A percentile compares a stretch with the other conserved stretches of the same genome.
These are phyloP conservation scores for Dryas octopetala DNA, from an alignment of 306 rosid genomes.

Conservation along the genomic window DNA sequence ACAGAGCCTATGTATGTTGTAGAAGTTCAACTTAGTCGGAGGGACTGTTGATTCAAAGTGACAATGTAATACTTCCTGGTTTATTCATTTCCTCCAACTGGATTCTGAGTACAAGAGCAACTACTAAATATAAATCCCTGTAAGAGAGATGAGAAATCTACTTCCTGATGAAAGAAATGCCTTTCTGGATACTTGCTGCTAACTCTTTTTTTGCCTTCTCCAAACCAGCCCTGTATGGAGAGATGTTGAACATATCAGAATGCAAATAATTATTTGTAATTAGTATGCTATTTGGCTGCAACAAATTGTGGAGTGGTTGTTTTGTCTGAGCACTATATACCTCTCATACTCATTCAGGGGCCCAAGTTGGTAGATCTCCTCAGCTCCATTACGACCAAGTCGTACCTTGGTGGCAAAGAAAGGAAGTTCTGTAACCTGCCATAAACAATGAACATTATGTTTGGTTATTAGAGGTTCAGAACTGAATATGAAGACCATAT, in stretches of 20 bases:
- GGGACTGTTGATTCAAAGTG: neutral
- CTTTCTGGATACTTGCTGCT: constrained; percentile 65
- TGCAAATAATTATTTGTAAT: no score
- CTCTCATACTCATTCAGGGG: constrained; percentile 91
- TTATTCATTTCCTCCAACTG: constrained; percentile 7
- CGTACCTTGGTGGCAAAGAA: constrained; percentile 86
- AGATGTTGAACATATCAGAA: neutral
- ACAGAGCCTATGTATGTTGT: neutral
- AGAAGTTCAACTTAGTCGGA: neutral
- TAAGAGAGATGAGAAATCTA: neutral
- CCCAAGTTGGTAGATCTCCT: constrained; percentile 70
- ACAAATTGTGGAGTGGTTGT: no score
- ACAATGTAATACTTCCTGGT: neutral
- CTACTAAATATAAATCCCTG: neutral
- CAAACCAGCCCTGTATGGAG: constrained; percentile 49
- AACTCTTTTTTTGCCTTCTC: constrained; percentile 72
- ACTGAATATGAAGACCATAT: neutral
- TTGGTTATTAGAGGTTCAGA: constrained; percentile 14
- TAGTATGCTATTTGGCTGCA: neutral
- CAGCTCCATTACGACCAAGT: constrained; percentile 77
- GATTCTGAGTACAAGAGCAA: constrained; percentile 7
- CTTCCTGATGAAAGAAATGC: constrained; percentile 54
- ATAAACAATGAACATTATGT: neutral
- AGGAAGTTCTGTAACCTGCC: constrained; percentile 84
- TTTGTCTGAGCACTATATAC: constrained; percentile 22